Evolutionary conservation across 2,329 filamentous ascomycete species (phyloP).

Genomic region (Fusarium veterinarium): DNA sequence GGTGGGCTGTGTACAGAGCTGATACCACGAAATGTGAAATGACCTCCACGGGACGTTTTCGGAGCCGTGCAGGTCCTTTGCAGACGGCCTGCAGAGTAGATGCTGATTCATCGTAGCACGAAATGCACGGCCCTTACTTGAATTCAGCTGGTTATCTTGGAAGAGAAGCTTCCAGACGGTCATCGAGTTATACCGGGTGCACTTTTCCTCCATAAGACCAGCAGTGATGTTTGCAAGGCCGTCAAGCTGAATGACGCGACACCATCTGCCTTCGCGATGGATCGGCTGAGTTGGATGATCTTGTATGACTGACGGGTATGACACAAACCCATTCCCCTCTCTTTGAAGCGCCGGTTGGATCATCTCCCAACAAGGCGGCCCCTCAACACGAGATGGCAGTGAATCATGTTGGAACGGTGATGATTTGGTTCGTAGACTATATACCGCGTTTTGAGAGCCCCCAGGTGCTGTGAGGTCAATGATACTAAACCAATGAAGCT

Average conservation of each 20-base stretch:
- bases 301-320: not conserved
- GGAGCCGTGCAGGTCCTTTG: not conserved
- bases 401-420: not conserved
- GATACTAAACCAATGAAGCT: not conserved
- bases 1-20: not conserved
- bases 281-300: not conserved
- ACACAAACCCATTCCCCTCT: not conserved
- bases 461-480: not conserved
- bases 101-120: not conserved
- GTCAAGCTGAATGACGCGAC: not conserved
- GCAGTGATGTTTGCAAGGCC: not conserved
- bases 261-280: not conserved
- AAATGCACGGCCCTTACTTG: not conserved
- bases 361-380: not conserved
- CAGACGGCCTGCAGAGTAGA: not conserved
- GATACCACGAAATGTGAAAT: constrained; percentile 7
- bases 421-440: accelerated
- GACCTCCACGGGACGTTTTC: not conserved
- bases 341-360: not conserved
- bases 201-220: not conserved
- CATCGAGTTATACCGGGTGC: not conserved
- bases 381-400: too few relatives aligned
- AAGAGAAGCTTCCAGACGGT: constrained; percentile 1
- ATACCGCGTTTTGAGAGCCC: not conserved
- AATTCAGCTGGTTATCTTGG: not conserved